Evolutionary conservation across 441 rosid species (phyloP).

Genomic region (Erodium texanum): DNA sequence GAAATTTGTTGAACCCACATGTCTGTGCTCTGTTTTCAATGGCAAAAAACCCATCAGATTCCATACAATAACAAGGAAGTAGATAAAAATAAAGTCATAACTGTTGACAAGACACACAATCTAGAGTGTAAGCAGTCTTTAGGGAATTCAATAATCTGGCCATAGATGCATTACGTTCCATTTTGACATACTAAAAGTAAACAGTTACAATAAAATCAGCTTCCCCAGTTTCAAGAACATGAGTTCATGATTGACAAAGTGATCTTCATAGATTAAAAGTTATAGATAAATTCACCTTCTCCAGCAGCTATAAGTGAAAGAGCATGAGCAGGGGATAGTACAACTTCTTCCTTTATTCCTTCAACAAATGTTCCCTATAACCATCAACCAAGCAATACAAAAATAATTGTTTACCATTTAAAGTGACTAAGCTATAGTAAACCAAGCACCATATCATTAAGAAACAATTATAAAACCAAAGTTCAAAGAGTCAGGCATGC

Average conservation of each 20-base stretch:
- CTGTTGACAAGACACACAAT: conserved; percentile 10
- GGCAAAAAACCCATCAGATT: conserved; percentile 19
- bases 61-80: background rate
- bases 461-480: background rate
- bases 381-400: conserved; percentile 20
- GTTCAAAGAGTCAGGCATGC: background rate
- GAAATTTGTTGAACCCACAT: conserved; percentile 95
- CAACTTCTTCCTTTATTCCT: conserved; percentile 99
- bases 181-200: background rate
- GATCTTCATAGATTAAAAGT: background rate
- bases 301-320: conserved; percentile 99
- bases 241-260: background rate
- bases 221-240: background rate
- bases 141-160: conserved; percentile 12
- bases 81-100: background rate
- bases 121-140: conserved; percentile 7
- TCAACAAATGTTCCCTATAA: conserved; percentile 94
- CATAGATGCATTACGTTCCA: background rate
- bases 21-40: conserved; percentile 77
- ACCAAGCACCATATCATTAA: background rate
- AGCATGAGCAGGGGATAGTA: conserved; percentile 96
- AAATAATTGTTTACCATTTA: conserved; percentile 1
- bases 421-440: background rate
- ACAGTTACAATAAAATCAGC: too few relatives aligned
- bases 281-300: conserved; percentile 52